Conservation (phyloP, 176 grass and related monocot genomes). For the Phoenix dactylifera region DNA sequence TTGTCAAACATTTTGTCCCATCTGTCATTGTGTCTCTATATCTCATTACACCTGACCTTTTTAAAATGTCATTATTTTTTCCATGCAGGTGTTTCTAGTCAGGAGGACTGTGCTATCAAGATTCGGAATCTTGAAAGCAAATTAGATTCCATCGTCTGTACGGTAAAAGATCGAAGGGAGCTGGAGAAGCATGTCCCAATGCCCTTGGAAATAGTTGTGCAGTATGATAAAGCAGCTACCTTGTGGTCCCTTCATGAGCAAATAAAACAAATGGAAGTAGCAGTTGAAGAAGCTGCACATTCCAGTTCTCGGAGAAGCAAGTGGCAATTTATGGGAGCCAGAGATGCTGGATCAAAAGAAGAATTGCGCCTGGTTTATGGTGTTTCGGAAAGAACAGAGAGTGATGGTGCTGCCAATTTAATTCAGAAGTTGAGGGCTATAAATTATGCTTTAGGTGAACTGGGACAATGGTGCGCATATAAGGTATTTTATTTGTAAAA, state of each 20-base stretch:
- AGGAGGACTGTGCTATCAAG: constrained; percentile 99
- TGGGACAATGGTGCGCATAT: constrained; percentile 97
- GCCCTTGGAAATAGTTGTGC: constrained; percentile 69
- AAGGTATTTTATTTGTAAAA: constrained; percentile 42
- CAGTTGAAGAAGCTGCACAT: constrained; percentile 75
- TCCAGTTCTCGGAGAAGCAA: constrained; percentile 89
- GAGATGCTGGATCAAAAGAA: constrained; percentile 91
- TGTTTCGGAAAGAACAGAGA: constrained; percentile 98
- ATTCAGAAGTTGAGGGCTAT: constrained; percentile 94
- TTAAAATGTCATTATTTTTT: too few species aligned
- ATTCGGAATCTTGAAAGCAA: constrained; percentile 97
- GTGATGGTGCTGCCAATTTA: constrained; percentile 98
- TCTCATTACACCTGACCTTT: too few species aligned
- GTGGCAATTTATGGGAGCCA: constrained; percentile 99
- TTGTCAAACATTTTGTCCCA: too few species aligned
- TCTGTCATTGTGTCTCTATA: too few species aligned
- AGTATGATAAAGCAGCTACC: constrained; percentile 92
- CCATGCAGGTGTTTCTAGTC: constrained; percentile 79
- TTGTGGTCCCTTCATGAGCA: constrained; percentile 81
- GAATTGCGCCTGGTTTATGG: constrained; percentile 96
- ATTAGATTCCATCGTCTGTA: constrained; percentile 86
- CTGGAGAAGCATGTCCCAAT: constrained; percentile 98
- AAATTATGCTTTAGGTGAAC: constrained; percentile 95
- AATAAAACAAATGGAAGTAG: constrained; percentile 84
- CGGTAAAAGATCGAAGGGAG: constrained; percentile 89